Evolutionary conservation across 2,329 filamentous ascomycete species (phyloP), one percentile per base, ranked within the genome.

Genomic region (Exophiala sp.): DNA sequence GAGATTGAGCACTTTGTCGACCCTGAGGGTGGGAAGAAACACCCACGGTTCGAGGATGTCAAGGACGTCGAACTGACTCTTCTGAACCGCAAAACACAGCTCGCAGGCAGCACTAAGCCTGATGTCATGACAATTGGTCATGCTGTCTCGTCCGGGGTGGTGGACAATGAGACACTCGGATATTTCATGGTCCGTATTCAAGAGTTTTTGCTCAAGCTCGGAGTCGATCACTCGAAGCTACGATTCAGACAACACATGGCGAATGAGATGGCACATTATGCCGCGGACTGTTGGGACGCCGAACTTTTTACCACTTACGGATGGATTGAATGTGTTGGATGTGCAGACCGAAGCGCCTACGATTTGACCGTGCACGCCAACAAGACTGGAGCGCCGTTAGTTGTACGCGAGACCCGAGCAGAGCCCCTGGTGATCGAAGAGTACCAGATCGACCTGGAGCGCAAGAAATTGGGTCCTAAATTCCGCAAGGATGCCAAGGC

Each of bases 1-100:
- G 93, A 98, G 72, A 95, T 98, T 62, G 93, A 98, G 74, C 93
- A 98, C 70, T 98, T 88, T 66, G 93, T 98, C 60, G 93, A 98
- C 64, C 93, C 93, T 9, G 78, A 93, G 64, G 82, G 88, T 65
- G 88, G 89, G 71, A 98, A 98, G 81, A 94, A 93, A 73, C 93
- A 98, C 68, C 72, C 78, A 45, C 85, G 90, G 49, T 98, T 98
- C 71, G 71, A 81, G 39, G 87, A 95, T 63, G 83, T 98, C 52
- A 83, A 88, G 65, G 75, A 95, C 60, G 72, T 93, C 40, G 85
- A 95, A 73, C 78, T 98, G 50, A 80, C 84, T 47, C 80, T 98
- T 21, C 79, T 98, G 40, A 85, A 93, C 67, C 85, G 88, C 39
- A 75, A 93, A 29, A 86, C 87, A 2, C 93, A 98, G 71, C 79